Conservation (phyloP, 768 basidiomycete genomes). For the Astraeus odoratus region DNA sequence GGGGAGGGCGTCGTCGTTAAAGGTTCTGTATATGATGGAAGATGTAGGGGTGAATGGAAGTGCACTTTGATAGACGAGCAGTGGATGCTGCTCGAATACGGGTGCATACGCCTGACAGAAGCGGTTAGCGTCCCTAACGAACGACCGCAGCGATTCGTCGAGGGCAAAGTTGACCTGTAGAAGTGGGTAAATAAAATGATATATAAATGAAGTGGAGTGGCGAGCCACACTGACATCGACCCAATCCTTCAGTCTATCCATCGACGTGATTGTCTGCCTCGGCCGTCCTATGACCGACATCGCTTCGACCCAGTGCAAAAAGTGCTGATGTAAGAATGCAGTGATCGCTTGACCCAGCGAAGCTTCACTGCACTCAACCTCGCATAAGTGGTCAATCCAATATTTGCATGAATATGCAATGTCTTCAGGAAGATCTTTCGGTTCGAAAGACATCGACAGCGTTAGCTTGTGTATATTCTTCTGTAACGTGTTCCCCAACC, state of each 20-base stretch:
- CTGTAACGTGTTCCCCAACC: constrained; percentile 11
- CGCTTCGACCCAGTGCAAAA: constrained; percentile 29
- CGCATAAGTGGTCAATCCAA: constrained; percentile 27
- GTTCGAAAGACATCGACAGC: constrained; percentile 14
- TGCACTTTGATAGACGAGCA: constrained; percentile 25
- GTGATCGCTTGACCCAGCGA: constrained; percentile 11
- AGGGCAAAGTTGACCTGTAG: constrained; percentile 9
- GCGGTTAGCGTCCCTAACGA: constrained; percentile 22
- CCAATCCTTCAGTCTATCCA: constrained; percentile 23
- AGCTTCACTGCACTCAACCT: not conserved
- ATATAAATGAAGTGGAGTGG: not conserved
- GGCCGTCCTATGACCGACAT: constrained; percentile 26
- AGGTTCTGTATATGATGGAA: constrained; percentile 18
- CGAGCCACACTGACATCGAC: constrained; percentile 12
- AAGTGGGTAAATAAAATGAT: not conserved
- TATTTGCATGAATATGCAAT: constrained; percentile 18
- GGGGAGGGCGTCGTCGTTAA: constrained; percentile 21
- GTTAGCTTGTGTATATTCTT: constrained; percentile 20
- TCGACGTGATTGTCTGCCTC: constrained; percentile 25
- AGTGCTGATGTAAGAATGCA: constrained; percentile 17
- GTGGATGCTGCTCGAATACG: constrained; percentile 27
- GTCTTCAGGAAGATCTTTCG: constrained; percentile 17
- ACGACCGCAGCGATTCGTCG: constrained; percentile 13
- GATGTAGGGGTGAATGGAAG: constrained; percentile 26
- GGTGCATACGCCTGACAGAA: constrained; percentile 26